Evolutionary conservation across 139 green algal species (phyloP), one percentile per base, ranked within the genome.

Genomic region (Micromonas commoda): DNA sequence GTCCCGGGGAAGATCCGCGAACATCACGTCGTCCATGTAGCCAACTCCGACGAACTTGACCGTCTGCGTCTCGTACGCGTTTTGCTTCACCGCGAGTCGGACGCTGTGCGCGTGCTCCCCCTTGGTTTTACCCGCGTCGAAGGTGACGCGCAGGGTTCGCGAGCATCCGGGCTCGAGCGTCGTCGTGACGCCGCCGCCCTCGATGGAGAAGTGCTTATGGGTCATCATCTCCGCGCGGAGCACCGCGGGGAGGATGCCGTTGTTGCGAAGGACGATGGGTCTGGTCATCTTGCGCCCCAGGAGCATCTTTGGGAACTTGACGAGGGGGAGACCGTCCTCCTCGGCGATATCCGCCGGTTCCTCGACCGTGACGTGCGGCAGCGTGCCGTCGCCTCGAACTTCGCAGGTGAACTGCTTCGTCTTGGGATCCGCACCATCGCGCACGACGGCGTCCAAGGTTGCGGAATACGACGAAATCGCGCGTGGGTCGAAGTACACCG

Each of bases 51-150:
- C 74, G 3, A 91, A 24, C 5, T 31, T 35, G 33, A 91, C 66
- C 13, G 37, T 54, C 77, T 92, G 88, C 72, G 88, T 81, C 78
- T 94, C 91, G 80, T 91, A 95, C 19, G 84, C 88, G 77, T 95
- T 95, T 26, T 88, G 70, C 60, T 84, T 73, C 0, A 94, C 79
- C 3, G 28, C 45, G 16, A 85, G n/a, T 24, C 24, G 52, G 13
- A 86, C 24, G 45, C 73, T 64, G 61, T 86, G 83, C 35, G 69
- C 31, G 6, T 63, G 74, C 20, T 76, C 28, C 31, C 83, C 85
- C 53, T 9, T 16, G 45, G 85, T 52, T 19, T 83, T 82, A 0
- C 16, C 1, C 0, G 89, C 83, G 16, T 51, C 31, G 80, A 91
- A 94, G 2, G 77, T 64, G 6, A 93, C 78, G 2, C 53, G 82